phyloP scores from a whole-genome alignment of 2,329 filamentous ascomycete species.

The Xylariaceae sp. region DNA sequence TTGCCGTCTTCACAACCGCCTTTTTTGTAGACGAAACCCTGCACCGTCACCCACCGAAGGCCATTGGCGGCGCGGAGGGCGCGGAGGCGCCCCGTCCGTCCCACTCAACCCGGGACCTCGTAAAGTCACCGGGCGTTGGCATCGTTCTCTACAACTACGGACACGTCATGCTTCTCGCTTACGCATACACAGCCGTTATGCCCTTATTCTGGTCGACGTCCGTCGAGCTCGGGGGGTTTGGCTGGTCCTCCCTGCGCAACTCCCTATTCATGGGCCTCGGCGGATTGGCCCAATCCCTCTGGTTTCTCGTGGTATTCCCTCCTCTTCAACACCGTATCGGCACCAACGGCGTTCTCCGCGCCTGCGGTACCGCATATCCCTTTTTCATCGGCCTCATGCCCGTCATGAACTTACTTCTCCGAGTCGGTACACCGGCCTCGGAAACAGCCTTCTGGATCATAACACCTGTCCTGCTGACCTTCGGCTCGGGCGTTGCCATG shows the following conservation, averaged over 20 bases:
- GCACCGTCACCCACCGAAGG: slow-evolving; percentile 13
- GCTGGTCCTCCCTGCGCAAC: slow-evolving; percentile 60
- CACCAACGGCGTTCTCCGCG: slow-evolving; percentile 60
- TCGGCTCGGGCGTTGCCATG: slow-evolving; percentile 65
- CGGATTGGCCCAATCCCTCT: slow-evolving; percentile 64
- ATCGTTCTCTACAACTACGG: slow-evolving; percentile 62
- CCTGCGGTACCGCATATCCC: slow-evolving; percentile 58
- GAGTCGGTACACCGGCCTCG: slow-evolving; percentile 35
- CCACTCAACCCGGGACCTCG: slow-evolving; percentile 49
- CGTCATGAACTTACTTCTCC: slow-evolving; percentile 53
- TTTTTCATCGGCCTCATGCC: slow-evolving; percentile 56
- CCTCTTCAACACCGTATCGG: slow-evolving; percentile 61
- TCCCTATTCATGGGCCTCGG: slow-evolving; percentile 61
- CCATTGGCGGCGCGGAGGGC: slow-evolving; percentile 9
- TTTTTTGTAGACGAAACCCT: slow-evolving; percentile 64
- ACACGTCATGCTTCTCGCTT: slow-evolving; percentile 64
- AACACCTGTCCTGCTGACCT: slow-evolving; percentile 38
- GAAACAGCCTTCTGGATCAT: slow-evolving; percentile 54
- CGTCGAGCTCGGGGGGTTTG: slow-evolving; percentile 59
- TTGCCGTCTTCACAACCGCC: slow-evolving; percentile 46
- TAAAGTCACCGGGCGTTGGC: slow-evolving; percentile 61
- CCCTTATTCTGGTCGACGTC: slow-evolving; percentile 67
- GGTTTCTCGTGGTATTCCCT: slow-evolving; percentile 69
- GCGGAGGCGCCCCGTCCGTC: neutral
- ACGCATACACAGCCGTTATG: slow-evolving; percentile 66